phyloP scores from a whole-genome alignment of 2,329 filamentous ascomycete species.

The Colletotrichum phormii region DNA sequence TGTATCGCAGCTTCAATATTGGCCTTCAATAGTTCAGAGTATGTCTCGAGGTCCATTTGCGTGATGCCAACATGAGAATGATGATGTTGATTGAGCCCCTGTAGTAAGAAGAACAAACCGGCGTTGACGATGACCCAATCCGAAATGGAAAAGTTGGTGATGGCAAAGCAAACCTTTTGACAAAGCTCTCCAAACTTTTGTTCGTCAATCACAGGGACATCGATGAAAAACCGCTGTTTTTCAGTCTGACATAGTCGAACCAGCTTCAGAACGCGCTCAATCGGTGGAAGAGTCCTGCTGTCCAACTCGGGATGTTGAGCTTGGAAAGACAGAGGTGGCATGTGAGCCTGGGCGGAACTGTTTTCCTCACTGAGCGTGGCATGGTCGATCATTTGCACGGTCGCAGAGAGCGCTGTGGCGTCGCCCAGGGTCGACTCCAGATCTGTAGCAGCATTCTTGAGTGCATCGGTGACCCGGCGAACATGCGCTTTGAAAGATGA shows the following conservation, averaged over 20 bases:
- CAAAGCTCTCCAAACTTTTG: not conserved
- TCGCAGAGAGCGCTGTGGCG: not conserved
- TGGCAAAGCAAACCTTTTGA: not conserved
- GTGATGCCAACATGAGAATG: not conserved
- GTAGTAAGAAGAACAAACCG: not conserved
- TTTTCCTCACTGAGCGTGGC: not conserved
- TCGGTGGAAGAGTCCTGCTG: not conserved
- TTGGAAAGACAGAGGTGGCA: not conserved
- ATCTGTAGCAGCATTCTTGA: not conserved
- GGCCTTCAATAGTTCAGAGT: not conserved
- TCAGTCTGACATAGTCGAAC: not conserved
- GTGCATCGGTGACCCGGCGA: not conserved
- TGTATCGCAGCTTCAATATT: not conserved
- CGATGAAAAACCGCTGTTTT: not conserved
- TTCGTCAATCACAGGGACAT: not conserved
- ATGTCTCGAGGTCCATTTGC: not conserved
- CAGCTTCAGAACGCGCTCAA: not conserved
- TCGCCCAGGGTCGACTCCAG: not conserved
- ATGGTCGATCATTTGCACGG: not conserved
- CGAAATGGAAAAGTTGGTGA: not conserved
- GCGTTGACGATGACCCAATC: not conserved
- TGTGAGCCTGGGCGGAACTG: not conserved
- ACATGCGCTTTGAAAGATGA: not conserved
- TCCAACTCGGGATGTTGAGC: not conserved
- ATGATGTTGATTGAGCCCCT: not conserved